Percentiles rank a stretch among this genome's conserved stretches.
These are phyloP conservation scores for Exophiala dermatitidis DNA, from an alignment of 2,329 filamentous ascomycete species.

Conservation along the genomic window DNA sequence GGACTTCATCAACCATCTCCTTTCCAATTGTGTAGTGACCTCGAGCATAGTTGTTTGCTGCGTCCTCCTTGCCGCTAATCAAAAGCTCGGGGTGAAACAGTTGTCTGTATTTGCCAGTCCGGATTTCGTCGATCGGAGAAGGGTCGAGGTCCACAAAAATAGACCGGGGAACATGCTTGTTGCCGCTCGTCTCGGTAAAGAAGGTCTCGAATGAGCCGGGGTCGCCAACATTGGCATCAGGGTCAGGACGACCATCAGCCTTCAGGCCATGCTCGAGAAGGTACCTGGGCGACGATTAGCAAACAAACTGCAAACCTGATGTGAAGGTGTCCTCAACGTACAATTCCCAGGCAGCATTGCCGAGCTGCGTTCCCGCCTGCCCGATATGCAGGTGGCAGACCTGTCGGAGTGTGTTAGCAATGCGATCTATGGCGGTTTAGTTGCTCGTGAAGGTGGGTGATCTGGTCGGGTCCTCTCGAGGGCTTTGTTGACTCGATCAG, in stretches of 20 bases:
- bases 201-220: slow-evolving; percentile 58
- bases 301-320: slow-evolving; percentile 28
- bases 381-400: slow-evolving; percentile 62
- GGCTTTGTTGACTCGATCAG: slow-evolving; percentile 6
- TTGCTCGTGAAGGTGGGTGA: background rate
- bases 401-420: slow-evolving; percentile 33
- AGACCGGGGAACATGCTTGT: slow-evolving; percentile 62
- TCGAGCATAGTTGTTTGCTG: slow-evolving; percentile 63
- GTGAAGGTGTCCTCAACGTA: slow-evolving; percentile 37
- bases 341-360: slow-evolving; percentile 64
- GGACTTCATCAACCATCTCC: slow-evolving; percentile 57
- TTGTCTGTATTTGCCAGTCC: slow-evolving; percentile 55
- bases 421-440: background rate
- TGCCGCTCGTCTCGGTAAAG: slow-evolving; percentile 57
- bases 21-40: slow-evolving; percentile 64
- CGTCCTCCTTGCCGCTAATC: slow-evolving; percentile 63
- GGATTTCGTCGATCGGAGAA: slow-evolving; percentile 61
- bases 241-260: slow-evolving; percentile 52
- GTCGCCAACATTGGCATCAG: slow-evolving; percentile 47
- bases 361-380: slow-evolving; percentile 61
- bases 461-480: background rate
- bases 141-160: slow-evolving; percentile 63
- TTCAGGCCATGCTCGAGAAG: slow-evolving; percentile 59
- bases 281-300: slow-evolving; percentile 42
- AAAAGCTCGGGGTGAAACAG: slow-evolving; percentile 61